Percentiles rank a stretch among this genome's conserved stretches.
phyloP scores from a whole-genome alignment of 208 protist species.

The Acanthamoeba rhysodes region DNA sequence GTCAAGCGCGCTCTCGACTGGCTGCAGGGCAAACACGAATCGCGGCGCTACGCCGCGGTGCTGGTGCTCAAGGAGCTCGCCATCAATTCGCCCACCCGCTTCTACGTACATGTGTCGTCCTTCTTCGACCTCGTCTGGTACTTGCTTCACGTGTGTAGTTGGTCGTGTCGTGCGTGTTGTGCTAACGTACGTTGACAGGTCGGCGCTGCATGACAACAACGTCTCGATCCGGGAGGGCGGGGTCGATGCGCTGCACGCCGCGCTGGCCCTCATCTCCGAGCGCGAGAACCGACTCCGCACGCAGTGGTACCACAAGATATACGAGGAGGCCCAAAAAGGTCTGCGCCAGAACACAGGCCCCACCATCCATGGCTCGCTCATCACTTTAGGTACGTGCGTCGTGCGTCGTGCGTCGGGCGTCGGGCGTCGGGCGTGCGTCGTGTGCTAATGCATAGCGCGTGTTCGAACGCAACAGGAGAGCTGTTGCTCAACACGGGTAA shows the following conservation, averaged over 20 bases:
- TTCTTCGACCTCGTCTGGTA: constrained; percentile 91
- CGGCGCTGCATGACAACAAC: constrained; percentile 88
- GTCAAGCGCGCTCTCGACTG: constrained; percentile 91
- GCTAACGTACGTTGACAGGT: not conserved
- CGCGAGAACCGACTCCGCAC: constrained; percentile 85
- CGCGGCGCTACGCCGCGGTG: constrained; percentile 83
- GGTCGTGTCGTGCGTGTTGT: no score
- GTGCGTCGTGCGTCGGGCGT: no score
- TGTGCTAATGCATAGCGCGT: no score
- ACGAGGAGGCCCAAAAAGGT: constrained; percentile 88
- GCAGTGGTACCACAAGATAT: constrained; percentile 90
- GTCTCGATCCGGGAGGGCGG: constrained; percentile 61
- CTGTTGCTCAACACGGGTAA: constrained; percentile 85
- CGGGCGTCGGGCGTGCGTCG: no score
- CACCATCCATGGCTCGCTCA: constrained; percentile 88
- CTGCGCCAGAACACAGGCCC: constrained; percentile 78
- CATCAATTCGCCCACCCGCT: constrained; percentile 92
- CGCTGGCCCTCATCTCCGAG: constrained; percentile 88
- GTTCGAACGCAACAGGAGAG: constrained; percentile 72
- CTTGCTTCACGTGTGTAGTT: no score
- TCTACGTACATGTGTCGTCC: constrained; percentile 88
- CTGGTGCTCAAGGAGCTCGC: constrained; percentile 92
- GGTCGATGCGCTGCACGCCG: constrained; percentile 85
- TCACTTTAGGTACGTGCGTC: constrained; percentile 78
- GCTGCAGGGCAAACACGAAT: constrained; percentile 84